These are phyloP conservation scores for Bacterosira constricta DNA, from an alignment of 108 stramenopile genomes.

Conservation along the genomic window DNA sequence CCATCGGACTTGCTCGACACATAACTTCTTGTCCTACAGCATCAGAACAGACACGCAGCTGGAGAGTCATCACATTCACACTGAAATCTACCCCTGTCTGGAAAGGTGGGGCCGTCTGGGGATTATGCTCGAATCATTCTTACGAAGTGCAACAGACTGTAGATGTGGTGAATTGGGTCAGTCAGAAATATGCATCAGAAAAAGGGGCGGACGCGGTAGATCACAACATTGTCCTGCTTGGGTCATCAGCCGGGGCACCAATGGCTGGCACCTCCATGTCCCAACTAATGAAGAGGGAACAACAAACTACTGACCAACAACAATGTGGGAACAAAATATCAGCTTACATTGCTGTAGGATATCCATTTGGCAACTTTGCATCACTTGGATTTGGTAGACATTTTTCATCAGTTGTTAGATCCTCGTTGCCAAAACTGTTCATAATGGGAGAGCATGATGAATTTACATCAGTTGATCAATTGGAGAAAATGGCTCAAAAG, in stretches of 20 bases:
- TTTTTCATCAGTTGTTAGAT: conserved; percentile 15
- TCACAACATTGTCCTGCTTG: conserved; percentile 13
- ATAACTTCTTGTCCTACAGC: not conserved
- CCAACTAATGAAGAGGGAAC: not conserved
- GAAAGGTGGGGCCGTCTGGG: conserved; percentile 21
- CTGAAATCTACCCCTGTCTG: conserved; percentile 20
- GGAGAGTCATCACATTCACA: conserved; percentile 39
- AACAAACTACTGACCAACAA: not conserved
- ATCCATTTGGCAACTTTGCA: conserved; percentile 29
- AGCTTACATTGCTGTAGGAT: conserved; percentile 28
- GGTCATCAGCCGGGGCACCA: conserved; percentile 36
- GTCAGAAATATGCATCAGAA: not conserved
- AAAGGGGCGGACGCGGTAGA: not conserved
- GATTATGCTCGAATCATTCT: conserved; percentile 16
- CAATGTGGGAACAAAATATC: not conserved
- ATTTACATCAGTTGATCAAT: conserved; percentile 27
- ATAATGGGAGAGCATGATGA: conserved; percentile 35
- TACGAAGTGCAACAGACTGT: conserved; percentile 32
- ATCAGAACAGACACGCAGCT: not conserved
- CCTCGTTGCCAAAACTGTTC: conserved; percentile 12
- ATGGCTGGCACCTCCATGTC: conserved; percentile 17
- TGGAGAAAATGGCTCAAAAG: conserved; percentile 20
- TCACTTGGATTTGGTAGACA: conserved; percentile 29
- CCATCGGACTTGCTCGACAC: conserved; percentile 18
- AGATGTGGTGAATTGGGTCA: conserved; percentile 27